These are phyloP conservation scores for Euclidium syriacum DNA, from an alignment of 345 rosid genomes.

Conservation along the genomic window DNA sequence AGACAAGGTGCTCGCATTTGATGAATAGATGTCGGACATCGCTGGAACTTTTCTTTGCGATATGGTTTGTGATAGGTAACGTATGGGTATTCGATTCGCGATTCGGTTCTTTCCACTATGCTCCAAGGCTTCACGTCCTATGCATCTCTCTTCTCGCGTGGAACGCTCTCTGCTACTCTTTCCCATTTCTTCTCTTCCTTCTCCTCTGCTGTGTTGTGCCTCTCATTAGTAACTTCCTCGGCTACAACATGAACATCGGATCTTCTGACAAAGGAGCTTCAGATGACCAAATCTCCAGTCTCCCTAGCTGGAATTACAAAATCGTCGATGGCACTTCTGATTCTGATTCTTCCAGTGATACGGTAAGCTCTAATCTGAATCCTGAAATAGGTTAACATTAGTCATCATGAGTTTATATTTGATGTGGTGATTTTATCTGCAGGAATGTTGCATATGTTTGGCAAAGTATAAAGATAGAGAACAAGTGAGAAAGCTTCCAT, in stretches of 20 bases:
- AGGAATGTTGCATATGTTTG: conserved; percentile 96
- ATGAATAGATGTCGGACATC: conserved; percentile 85
- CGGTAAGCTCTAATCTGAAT: conserved; percentile 27
- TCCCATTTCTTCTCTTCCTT: conserved; percentile 85
- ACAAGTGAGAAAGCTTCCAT: conserved; percentile 78
- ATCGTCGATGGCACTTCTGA: conserved; percentile 32
- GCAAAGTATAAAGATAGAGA: conserved; percentile 82
- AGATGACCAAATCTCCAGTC: conserved; percentile 75
- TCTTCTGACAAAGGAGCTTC: conserved; percentile 74
- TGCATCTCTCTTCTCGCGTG: conserved; percentile 86
- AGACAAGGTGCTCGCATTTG: conserved; percentile 82
- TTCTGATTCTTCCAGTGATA: conserved; percentile 35
- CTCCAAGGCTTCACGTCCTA: conserved; percentile 80
- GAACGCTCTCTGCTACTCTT: conserved; percentile 90
- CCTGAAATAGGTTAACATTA: neutral
- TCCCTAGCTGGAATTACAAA: conserved; percentile 78
- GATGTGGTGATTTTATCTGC: conserved; percentile 14
- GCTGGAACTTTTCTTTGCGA: conserved; percentile 90
- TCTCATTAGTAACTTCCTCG: conserved; percentile 64
- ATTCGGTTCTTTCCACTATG: conserved; percentile 64
- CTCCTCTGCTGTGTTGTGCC: conserved; percentile 88
- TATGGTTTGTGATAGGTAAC: conserved; percentile 98
- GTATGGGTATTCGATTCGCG: conserved; percentile 96
- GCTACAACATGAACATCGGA: conserved; percentile 88
- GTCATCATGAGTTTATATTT: neutral